Base-by-base conservation (phyloP, 139 green algal genomes). In the Micromonas pusilla region DNA sequence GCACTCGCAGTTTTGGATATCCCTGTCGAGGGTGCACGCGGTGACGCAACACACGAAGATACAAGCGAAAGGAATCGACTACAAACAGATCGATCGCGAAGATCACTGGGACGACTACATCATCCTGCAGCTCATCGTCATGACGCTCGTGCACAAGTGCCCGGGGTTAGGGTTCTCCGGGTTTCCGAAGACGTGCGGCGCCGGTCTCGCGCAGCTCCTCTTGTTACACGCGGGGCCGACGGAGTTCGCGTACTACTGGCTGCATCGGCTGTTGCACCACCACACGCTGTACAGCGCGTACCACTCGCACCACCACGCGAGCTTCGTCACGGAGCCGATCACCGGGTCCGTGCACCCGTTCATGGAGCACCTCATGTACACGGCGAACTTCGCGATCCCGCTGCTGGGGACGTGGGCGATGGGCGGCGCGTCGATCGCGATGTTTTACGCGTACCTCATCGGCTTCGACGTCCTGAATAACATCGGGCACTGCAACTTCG, bases 61-160 rank as follows among this genome's bases (percentile, higher is more conserved):
- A 31, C 72, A 83, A 25, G 34, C 63, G 13, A 86, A 86, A 66
- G 78, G 78, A 13, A 79, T 83, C 3, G 70, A 79, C 28, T 86
- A 80, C 54, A 72, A 83, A 31, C 82, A 86, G 52, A 73, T 86
- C 9, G 82, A 86, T 75, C 60, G 80, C 20, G 83, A 83, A 32
- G 72, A 85, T n/a, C 71, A 79, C 23, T 85, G 83, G 83, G 83
- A 88, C 75, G 83, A 88, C 77, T 88, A 86, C 73, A 86, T 88
- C 21, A 83, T 88, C 37, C 64, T 88, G 0, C 79, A 88, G 37
- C 52, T 52, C 0, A 66, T 88, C 1, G 78, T 86, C 1, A 78
- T 78, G 23, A 80, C 79, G 1, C 3, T 64, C 2, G 73, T 88
- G 26, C 81, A 84, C 63, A 52, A 57, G 32, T 34, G 70, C 30